phyloP scores from a whole-genome alignment of 768 basidiomycete species.

The Cystofilobasidium capitatum region DNA sequence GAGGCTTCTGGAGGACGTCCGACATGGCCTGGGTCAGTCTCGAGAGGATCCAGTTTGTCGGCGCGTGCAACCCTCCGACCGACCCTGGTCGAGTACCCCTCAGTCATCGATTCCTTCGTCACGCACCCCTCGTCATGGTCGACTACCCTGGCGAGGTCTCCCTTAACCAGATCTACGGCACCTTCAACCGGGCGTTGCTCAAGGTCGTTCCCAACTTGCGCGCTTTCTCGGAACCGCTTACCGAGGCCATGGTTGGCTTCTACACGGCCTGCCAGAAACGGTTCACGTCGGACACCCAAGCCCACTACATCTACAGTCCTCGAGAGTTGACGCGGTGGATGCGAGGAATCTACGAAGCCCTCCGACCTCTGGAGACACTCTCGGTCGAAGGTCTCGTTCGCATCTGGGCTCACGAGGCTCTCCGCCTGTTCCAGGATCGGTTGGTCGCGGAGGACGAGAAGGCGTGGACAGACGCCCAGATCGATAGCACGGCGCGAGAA shows the following conservation, averaged over 20 bases:
- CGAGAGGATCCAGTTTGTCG: conserved; percentile 98
- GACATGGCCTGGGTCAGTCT: conserved; percentile 97
- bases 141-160: conserved; percentile 97
- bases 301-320: conserved; percentile 97
- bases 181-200: conserved; percentile 88
- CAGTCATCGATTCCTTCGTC: conserved; percentile 91
- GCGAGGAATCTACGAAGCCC: conserved; percentile 92
- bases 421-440: conserved; percentile 95
- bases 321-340: conserved; percentile 98
- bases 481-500: conserved; percentile 69
- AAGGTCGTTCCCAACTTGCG: conserved; percentile 91
- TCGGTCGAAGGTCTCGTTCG: conserved; percentile 90
- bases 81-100: conserved; percentile 99
- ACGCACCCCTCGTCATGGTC: conserved; percentile 96
- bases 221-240: conserved; percentile 85
- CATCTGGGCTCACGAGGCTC: conserved; percentile 94
- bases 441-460: conserved; percentile 87
- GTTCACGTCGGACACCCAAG: conserved; percentile 94
- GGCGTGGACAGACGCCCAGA: conserved; percentile 86
- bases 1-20: conserved; percentile 85
- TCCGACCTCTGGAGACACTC: conserved; percentile 83
- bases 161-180: conserved; percentile 95
- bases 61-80: conserved; percentile 97
- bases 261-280: conserved; percentile 86
- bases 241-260: conserved; percentile 93